phyloP scores from a whole-genome alignment of 179 eudicot species.

The Silene noctiflora region DNA sequence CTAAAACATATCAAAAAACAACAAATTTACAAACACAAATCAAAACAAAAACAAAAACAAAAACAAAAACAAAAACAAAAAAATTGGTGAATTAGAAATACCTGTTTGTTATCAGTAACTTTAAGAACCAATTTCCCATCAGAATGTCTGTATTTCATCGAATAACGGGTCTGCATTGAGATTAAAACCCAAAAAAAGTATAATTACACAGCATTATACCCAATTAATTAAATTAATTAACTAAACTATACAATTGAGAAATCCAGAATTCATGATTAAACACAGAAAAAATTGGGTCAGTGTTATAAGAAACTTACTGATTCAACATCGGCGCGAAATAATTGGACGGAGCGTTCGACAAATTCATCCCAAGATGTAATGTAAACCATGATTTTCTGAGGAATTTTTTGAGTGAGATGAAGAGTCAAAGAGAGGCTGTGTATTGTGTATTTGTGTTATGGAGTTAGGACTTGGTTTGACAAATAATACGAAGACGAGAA shows the following conservation, averaged over 20 bases:
- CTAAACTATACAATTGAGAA: background rate
- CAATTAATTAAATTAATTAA: background rate
- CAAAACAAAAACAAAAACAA: background rate
- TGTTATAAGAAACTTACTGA: conserved; percentile 30
- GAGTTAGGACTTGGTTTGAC: background rate
- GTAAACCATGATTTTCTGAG: conserved; percentile 53
- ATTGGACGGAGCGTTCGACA: conserved; percentile 61
- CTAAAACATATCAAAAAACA: background rate
- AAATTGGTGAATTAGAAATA: conserved; percentile 12
- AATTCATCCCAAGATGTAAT: conserved; percentile 74
- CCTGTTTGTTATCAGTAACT: conserved; percentile 81
- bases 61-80: background rate
- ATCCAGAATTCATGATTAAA: background rate
- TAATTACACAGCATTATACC: background rate
- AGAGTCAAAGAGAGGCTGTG: background rate
- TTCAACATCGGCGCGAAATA: conserved; percentile 67
- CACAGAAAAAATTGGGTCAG: background rate
- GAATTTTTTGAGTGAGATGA: background rate
- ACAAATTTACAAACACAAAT: background rate
- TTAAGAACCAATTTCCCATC: conserved; percentile 85
- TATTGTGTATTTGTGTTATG: background rate
- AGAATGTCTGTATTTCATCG: conserved; percentile 72
- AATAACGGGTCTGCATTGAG: conserved; percentile 55
- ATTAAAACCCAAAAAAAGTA: background rate
- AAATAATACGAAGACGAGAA: no score